These are phyloP conservation scores for Alternaria gaisen DNA, from an alignment of 2,329 filamentous ascomycete genomes.

Conservation along the genomic window DNA sequence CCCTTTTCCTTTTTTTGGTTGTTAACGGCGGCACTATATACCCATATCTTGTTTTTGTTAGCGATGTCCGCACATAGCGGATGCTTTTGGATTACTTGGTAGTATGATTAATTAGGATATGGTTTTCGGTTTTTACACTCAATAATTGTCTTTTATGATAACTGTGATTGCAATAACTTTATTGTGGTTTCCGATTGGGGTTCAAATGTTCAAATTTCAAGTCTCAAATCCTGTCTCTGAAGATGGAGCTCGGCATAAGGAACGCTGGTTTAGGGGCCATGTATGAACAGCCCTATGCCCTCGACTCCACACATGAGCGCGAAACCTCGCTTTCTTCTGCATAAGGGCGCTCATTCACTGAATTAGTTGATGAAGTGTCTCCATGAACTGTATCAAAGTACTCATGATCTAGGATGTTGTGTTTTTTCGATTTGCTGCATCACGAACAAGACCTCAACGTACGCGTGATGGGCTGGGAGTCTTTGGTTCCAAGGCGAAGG, in stretches of 20 bases:
- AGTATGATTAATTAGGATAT: conserved; percentile 9
- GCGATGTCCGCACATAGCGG: conserved; percentile 1
- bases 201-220: not conserved
- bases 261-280: too few species aligned
- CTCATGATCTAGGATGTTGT: not conserved
- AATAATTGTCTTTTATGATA: not conserved
- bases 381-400: not conserved
- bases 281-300: too few species aligned
- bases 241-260: too few species aligned
- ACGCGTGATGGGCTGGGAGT: not conserved
- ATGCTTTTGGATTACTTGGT: conserved; percentile 4
- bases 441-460: not conserved
- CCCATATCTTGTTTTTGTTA: conserved; percentile 13
- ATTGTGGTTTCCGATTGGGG: not conserved
- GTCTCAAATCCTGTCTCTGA: not conserved
- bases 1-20: conserved; percentile 17
- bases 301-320: too few species aligned
- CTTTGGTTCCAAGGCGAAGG: not conserved
- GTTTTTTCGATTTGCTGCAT: not conserved
- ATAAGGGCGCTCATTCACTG: not conserved
- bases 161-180: not conserved
- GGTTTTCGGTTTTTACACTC: conserved; percentile 3
- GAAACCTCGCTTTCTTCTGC: not conserved
- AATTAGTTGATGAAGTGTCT: not conserved
- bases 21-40: conserved; percentile 16